Percentiles rank a stretch among this genome's conserved stretches.
Conservation (phyloP, 257 asterid genomes). For the Solanum chmielewskii region DNA sequence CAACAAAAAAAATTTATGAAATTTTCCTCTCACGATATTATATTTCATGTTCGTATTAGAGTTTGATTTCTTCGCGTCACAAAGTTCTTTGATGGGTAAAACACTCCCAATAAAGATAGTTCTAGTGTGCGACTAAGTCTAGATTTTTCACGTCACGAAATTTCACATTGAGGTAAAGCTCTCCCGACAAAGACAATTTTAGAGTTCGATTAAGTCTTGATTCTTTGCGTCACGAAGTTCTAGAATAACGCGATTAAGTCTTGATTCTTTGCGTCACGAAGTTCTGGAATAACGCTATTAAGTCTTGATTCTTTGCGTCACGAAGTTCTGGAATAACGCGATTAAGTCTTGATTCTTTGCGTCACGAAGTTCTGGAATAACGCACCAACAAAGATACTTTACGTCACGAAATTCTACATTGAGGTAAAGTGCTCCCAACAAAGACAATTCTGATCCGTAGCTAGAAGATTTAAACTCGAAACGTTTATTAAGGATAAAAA, state of each 20-base stretch:
- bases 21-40: background rate
- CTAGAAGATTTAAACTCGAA: background rate
- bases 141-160: background rate
- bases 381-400: background rate
- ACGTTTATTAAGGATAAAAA: background rate
- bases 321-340: background rate
- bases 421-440: background rate
- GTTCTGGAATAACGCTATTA: no score
- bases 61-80: background rate
- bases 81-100: background rate
- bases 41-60: background rate
- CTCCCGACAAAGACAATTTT: accelerated
- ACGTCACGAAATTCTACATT: background rate
- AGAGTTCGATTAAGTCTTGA: no score
- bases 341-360: no score
- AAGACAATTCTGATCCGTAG: background rate
- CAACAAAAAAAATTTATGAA: background rate
- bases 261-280: accelerated
- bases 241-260: no score
- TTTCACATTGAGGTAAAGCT: background rate
- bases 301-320: no score
- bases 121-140: background rate
- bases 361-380: background rate
- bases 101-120: no score
- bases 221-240: background rate